Percentiles rank a stretch among this genome's conserved stretches.
Conservation (phyloP, 164 flowering plant genomes). For the Macadamia tetraphylla region DNA sequence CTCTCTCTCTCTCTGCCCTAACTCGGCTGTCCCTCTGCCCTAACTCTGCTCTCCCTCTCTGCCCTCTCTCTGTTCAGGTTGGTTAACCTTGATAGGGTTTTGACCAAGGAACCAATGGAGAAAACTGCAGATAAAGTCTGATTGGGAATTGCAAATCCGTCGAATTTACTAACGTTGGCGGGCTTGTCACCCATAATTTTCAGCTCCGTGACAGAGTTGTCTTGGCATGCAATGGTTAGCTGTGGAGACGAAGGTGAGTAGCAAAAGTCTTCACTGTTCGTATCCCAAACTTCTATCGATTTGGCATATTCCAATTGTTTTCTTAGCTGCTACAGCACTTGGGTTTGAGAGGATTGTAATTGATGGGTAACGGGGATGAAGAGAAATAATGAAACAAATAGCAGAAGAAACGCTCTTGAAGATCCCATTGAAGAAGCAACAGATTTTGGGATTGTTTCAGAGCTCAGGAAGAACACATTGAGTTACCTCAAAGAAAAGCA, state of each 20-base stretch:
- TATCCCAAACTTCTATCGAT: constrained; percentile 55
- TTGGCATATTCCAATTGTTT: constrained; percentile 74
- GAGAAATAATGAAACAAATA: constrained; percentile 37
- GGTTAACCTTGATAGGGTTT: constrained; percentile 56
- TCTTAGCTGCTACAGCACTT: no score
- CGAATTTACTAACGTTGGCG: constrained; percentile 26
- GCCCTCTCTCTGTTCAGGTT: no score
- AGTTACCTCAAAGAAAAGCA: not conserved
- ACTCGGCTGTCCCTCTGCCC: no score
- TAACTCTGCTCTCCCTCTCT: no score
- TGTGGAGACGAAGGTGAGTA: constrained; percentile 33
- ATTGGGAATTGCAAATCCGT: constrained; percentile 48
- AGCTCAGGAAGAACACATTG: not conserved
- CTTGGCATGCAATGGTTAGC: no score
- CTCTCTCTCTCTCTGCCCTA: no score
- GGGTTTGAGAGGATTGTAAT: no score
- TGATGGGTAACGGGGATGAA: constrained; percentile 35
- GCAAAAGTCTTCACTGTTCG: constrained; percentile 51
- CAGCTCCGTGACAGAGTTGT: no score
- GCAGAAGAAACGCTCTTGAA: constrained; percentile 11
- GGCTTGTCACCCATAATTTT: no score
- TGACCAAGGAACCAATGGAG: constrained; percentile 66
- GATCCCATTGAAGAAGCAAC: constrained; percentile 24
- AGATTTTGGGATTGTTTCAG: not conserved
- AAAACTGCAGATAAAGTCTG: constrained; percentile 53